Base-by-base conservation (phyloP, 148 eudicot species). In the Tetragonia tetragonoides region DNA sequence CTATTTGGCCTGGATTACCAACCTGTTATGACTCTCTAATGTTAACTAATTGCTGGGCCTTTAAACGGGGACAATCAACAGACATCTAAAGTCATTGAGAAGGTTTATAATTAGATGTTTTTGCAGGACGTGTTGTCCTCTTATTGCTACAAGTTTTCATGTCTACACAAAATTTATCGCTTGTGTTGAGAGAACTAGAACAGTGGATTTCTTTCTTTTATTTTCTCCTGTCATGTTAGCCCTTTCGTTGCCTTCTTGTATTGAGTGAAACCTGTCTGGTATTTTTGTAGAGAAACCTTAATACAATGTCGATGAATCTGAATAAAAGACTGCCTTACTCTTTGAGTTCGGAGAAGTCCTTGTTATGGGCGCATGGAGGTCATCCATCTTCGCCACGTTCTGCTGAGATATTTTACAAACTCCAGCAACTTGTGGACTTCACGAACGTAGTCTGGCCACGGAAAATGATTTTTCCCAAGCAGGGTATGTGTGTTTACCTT, bases 281-380 rank as follows among this genome's bases (percentile, higher is more conserved):
- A 20, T 42, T 41, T 10, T 44, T 70, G 38, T 54, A 82, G 85
- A 78, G 54, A 63, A 82, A 75, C 78, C 75, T 82, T 23, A 66
- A 75, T 53, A 78, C 37, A 71, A 61, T 78, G 78, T 53, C 81
- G 16, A 34, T 53, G 40, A 69, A 34, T 68, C 72, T 82, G 78
- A 75, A 81, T 74, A 78, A 80, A 68, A 84, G 83, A 73, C 70
- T 88, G 78, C 81, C 90, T 59, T 87, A 83, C 86, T 66, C 87
- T 68, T 83, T 91, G 23, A 78, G 73, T 72, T 90, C 90, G 7
- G 86, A 86, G 77, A 93, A 89, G 86, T 91, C 97, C 47, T 80
- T 95, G 90, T 85, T 95, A 16, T 95, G 97, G 99, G 82, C 80
- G 10, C 87, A 90, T 83, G 99, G 97, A 46, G 99, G 99, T 63